Percentiles rank a stretch among this genome's conserved stretches.
phyloP scores from a whole-genome alignment of 2,329 filamentous ascomycete species.

The Mycocentrospora acerina region DNA sequence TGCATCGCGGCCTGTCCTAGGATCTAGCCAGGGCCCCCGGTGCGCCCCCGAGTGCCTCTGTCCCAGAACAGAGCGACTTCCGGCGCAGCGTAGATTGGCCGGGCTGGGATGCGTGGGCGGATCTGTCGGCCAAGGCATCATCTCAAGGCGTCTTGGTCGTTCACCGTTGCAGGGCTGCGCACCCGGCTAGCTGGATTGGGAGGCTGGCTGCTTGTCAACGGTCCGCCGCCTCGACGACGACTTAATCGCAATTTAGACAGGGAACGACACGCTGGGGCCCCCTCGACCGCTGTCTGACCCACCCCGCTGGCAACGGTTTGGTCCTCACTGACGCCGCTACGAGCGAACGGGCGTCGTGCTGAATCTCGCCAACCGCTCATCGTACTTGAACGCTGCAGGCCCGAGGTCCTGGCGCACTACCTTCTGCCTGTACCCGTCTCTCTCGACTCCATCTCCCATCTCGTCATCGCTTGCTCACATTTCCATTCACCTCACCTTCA shows the following conservation, averaged over 20 bases:
- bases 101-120: constrained; percentile 36
- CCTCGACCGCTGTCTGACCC: constrained; percentile 41
- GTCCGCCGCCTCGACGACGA: constrained; percentile 40
- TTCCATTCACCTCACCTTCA: constrained; percentile 7
- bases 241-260: constrained; percentile 40
- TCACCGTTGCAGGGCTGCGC: constrained; percentile 41
- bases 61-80: constrained; percentile 43
- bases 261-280: constrained; percentile 29
- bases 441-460: constrained; percentile 17
- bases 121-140: constrained; percentile 39
- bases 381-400: constrained; percentile 43
- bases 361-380: constrained; percentile 39
- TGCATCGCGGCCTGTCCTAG: constrained; percentile 45
- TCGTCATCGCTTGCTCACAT: constrained; percentile 24
- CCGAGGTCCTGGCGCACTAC: constrained; percentile 37
- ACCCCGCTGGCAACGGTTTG: constrained; percentile 41
- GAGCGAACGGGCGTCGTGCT: constrained; percentile 35
- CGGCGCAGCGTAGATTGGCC: constrained; percentile 41
- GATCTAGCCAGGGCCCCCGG: constrained; percentile 24
- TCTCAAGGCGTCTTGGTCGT: too few species aligned
- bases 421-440: constrained; percentile 31
- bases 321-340: constrained; percentile 35
- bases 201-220: constrained; percentile 38
- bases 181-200: constrained; percentile 32
- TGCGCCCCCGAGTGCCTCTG: constrained; percentile 19